phyloP scores from a whole-genome alignment of 371 early-diverging fungal genomes.

The Actinomortierella ambigua region DNA sequence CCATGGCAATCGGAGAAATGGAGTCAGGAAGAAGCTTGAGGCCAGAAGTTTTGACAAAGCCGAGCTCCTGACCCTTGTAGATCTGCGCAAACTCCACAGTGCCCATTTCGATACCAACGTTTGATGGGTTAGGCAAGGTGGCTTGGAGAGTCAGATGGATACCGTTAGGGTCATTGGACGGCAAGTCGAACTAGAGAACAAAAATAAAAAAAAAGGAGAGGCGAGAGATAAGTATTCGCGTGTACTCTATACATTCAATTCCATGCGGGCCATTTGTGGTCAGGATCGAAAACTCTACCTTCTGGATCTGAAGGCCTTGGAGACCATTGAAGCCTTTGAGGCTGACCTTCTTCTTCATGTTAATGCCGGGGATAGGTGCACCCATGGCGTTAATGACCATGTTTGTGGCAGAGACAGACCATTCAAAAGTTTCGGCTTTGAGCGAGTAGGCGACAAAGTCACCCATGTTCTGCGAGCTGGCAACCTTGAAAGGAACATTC shows the following conservation, averaged over 20 bases:
- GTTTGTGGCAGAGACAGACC: conserved; percentile 54
- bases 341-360: conserved; percentile 58
- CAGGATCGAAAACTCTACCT: too few species aligned
- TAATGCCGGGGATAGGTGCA: conserved; percentile 57
- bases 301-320: conserved; percentile 30
- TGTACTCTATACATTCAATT: too few species aligned
- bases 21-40: conserved; percentile 29
- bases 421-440: conserved; percentile 57
- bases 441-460: conserved; percentile 59
- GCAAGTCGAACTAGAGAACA: conserved; percentile 54
- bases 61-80: conserved; percentile 51
- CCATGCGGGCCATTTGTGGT: too few species aligned
- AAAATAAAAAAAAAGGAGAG: too few species aligned
- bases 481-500: conserved; percentile 54
- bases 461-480: conserved; percentile 53
- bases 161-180: conserved; percentile 62
- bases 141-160: conserved; percentile 58
- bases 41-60: conserved; percentile 30
- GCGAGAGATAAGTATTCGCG: too few species aligned
- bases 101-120: conserved; percentile 61
- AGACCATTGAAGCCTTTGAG: conserved; percentile 56
- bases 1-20: conserved; percentile 47
- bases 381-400: conserved; percentile 61
- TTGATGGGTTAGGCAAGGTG: conserved; percentile 58
- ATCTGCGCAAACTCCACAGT: conserved; percentile 54